phyloP scores from a whole-genome alignment of 139 green algal species.

The Volvox reticuliferus region DNA sequence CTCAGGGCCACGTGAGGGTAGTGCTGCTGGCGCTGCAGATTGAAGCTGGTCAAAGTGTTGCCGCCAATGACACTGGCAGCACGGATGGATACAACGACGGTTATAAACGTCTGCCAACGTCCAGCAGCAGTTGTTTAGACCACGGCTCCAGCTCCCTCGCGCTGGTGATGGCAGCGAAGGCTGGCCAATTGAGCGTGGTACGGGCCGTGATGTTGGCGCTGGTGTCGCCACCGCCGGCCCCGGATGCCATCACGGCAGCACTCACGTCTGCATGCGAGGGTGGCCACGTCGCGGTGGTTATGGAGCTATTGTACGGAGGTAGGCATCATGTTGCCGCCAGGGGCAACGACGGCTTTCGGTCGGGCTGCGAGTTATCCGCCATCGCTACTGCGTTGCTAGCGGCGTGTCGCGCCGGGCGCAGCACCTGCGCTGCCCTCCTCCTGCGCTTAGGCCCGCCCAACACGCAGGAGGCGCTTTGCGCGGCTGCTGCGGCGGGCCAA shows the following conservation, averaged over 20 bases:
- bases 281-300: not conserved
- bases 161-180: not conserved
- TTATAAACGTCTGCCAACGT: not conserved
- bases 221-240: too few relatives aligned
- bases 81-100: not conserved
- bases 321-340: not conserved
- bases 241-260: not conserved
- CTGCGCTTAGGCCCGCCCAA: not conserved
- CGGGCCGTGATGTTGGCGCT: not conserved
- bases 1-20: not conserved
- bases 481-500: not conserved
- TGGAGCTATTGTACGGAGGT: conserved; percentile 17
- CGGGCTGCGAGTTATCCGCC: not conserved
- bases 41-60: not conserved
- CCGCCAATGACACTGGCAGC: not conserved
- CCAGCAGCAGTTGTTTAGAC: not conserved
- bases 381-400: not conserved
- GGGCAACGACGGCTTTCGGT: not conserved
- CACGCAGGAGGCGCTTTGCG: not conserved
- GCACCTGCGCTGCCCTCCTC: not conserved
- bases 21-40: not conserved
- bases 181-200: not conserved
- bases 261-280: not conserved
- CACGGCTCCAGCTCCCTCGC: not conserved
- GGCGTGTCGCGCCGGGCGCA: not conserved